Conservation (phyloP, 2,329 filamentous ascomycete species). For the Ophiostoma sp. region DNA sequence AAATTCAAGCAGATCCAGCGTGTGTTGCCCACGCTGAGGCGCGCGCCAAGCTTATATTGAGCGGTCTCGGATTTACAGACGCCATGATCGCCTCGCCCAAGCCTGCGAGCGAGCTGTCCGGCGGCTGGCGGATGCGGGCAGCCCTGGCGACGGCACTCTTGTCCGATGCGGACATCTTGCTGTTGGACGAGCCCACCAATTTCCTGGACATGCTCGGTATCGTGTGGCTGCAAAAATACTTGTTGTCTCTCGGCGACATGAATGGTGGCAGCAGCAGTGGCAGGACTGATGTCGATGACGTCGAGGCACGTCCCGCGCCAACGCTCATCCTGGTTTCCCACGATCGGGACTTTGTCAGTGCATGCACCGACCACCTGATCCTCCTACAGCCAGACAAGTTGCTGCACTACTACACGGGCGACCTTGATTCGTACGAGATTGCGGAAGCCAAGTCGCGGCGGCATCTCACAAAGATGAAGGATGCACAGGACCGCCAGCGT, state of each 20-base stretch:
- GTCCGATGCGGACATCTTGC: neutral
- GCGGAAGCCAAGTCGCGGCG: slow-evolving; percentile 53
- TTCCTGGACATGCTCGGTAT: neutral
- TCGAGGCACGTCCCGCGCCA: neutral
- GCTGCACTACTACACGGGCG: slow-evolving; percentile 65
- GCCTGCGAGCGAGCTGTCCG: slow-evolving; percentile 57
- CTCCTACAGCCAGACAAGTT: slow-evolving; percentile 62
- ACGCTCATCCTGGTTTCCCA: slow-evolving; percentile 66
- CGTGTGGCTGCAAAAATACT: neutral
- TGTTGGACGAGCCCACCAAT: slow-evolving; percentile 2
- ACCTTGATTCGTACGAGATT: slow-evolving; percentile 65
- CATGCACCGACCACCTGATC: slow-evolving; percentile 73
- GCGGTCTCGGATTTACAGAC: slow-evolving; percentile 17
- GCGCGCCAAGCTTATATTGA: slow-evolving; percentile 45
- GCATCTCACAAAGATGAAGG: slow-evolving; percentile 58
- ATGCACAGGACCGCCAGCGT: slow-evolving; percentile 74
- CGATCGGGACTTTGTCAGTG: slow-evolving; percentile 69
- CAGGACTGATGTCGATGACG: neutral
- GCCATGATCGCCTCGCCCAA: slow-evolving; percentile 25
- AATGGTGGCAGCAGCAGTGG: neutral
- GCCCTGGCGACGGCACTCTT: neutral
- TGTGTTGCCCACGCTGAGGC: slow-evolving; percentile 50
- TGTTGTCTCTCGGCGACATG: neutral
- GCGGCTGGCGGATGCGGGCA: slow-evolving; percentile 68
- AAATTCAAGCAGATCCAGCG: slow-evolving; percentile 62